Base-by-base conservation (phyloP, 805 yeast genomes). In the Nakazawaea ernobii region DNA sequence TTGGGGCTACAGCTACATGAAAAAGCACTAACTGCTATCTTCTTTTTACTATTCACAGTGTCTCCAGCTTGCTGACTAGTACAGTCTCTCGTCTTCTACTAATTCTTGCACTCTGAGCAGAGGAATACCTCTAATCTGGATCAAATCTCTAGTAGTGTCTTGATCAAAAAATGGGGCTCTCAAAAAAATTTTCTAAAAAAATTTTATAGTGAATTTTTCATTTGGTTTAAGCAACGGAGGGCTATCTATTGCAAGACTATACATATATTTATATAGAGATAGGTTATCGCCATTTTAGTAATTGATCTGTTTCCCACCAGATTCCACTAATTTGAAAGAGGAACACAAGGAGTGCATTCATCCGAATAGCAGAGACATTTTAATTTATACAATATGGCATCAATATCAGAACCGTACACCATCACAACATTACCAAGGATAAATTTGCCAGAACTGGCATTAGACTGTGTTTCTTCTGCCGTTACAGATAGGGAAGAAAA, bases 401-500 rank as follows among this genome's bases (percentile, higher is more conserved):
- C 35, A 6, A 47, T 47, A 36, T 37, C 42, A 17, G 50, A 42
- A 14, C 50, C 50, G n/a, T 48, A 48, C 17, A 33, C 50, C n/a
- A 32, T 48, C n/a, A 35, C 47, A 6, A 39, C 47, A 6, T 39
- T 48, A 20, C 50, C 50, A 29, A 38, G 50, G 14, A 36, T 46
- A 10, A 26, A 24, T 2, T 28, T 42, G n/a, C 29, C 37, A n/a
- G 29, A 32, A 2, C n/a, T 6, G 15, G 26, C 33, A 3, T 20
- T 26, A 9, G 38, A 30, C 33, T 48, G 50, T 35, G 37, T 39
- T 6, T 11, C 30, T 11, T 38, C 50, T 2, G 40, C 29, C 3
- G n/a, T 42, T 13, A 6, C 26, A 5, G 30, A 39, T 17, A 48
- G 30, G 32, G 65, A 65, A 15, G 57, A 69, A 5, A 58, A 65